Base-by-base conservation (phyloP, 306 rosid genomes). In the Nissolia schottii region DNA sequence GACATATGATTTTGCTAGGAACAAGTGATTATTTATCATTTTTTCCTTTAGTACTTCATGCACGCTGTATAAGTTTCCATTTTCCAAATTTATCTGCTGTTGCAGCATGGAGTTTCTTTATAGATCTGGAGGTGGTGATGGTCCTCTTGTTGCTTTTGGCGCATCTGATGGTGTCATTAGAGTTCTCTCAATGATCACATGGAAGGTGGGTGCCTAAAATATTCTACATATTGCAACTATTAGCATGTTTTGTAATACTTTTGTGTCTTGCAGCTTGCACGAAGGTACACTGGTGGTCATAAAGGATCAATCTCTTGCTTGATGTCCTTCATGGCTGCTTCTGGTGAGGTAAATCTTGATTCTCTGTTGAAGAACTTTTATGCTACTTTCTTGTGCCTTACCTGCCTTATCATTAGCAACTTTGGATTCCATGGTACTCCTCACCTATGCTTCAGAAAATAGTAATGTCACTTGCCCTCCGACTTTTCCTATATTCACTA, bases 131-230 rank as follows among this genome's bases (percentile, higher is more conserved):
- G 86, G 84, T 71, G 91, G 86, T 65, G 99, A 94, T 67, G 96
- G 86, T 68, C 97, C 99, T 71, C 97, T 94, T 72, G 99, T 94
- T 65, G 99, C 97, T 78, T 94, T 94, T 85, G 99, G 99, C 71
- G 96, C 95, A 79, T 86, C 96, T 40, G 99, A 94, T 81, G 99
- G 99, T 67, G 91, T 91, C 81, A 91, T 94, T 67, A 84, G 97
- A 83, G 99, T 94, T 73, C 99, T 94, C 71, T 94, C 99, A 67
- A 91, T 94, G 97, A 84, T 94, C 76, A 91, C 99, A 19, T 94
- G 99, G 99, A 91, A 89, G 97, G 99, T 87, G 81, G 79, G 84
- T 40, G 8, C 66, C 74, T 76, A 76, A 46, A 77, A 74, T 64
- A 67, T 43, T 75, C 61, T 34, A 77, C 20, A 70, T 46, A 41